Evolutionary conservation across 352 stramenopile genomes (phyloP), one percentile per base, ranked within the genome.

Genomic region (Pythium chondricola): DNA sequence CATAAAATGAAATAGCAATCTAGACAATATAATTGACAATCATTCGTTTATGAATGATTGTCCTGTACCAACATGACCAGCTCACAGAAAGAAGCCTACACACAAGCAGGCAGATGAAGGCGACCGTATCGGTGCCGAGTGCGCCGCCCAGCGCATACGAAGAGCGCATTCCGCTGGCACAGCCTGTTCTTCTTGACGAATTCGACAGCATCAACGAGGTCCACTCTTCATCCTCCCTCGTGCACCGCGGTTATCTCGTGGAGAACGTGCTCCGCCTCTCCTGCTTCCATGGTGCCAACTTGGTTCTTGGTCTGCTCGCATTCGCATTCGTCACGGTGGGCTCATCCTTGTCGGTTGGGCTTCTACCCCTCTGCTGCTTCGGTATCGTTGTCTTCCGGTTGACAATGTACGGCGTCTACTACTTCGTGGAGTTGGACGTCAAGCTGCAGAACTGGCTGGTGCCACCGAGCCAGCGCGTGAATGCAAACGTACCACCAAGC

Each of bases 361-460:
- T 48, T 27, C 38, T 43, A n/a, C 48, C 48, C 9, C 39, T 56
- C 16, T 56, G 48, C 25, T 56, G 48, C 48, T 48, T 56, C 18
- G 48, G 48, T n/a, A 26, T 56, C 30, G 30, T 56, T 11, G 31
- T 38, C 39, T 56, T 56, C 40, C 48, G 39, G 27, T 25, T 48
- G 26, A 27, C 57, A 7, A 14, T 60, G 10, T 32, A 26, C 0
- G 3, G 37, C 16, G 51, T 56, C 5, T 17, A 36, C 10, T 24
- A 30, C 16, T 33, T 58, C 14, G 39, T 31, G 5, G 37, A 47
- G 13, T 16, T 25, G 16, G 57, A 65, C 43, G 47, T 54, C 20
- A 22, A 27, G 20, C 35, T 61, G 11, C 43, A 52, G 39, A 61
- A 65, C 47, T 44, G 25, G n/a, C 44, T 56, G 24, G 26, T 46